These are phyloP conservation scores for Odonthalia washingtoniensis DNA, from an alignment of 31 red algal species.

Conservation along the genomic window DNA sequence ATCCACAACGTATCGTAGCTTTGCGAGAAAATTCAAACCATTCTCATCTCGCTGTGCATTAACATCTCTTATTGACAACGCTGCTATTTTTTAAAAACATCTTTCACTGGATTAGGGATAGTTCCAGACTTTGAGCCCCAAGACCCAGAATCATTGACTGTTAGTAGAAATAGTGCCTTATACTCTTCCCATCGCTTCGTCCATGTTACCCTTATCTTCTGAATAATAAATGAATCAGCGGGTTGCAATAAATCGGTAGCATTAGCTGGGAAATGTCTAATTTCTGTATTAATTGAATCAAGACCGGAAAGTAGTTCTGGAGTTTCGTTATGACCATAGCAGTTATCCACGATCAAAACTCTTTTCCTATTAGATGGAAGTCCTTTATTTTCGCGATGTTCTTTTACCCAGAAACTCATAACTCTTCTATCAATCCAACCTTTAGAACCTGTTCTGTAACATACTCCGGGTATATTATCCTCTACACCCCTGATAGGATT, in stretches of 20 bases:
- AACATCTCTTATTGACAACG: too few relatives aligned
- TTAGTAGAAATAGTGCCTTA: background rate
- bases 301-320: too few relatives aligned
- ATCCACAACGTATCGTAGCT: too few relatives aligned
- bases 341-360: too few relatives aligned
- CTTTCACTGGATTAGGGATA: conserved; percentile 47
- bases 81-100: conserved; percentile 20
- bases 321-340: too few relatives aligned
- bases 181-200: background rate
- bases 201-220: conserved; percentile 28
- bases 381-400: too few relatives aligned
- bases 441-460: conserved; percentile 46
- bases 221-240: conserved; percentile 56
- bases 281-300: too few relatives aligned
- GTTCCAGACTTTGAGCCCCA: conserved; percentile 15
- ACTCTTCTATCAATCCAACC: too few relatives aligned
- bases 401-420: conserved; percentile 18
- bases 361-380: too few relatives aligned
- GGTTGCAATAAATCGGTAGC: conserved; percentile 38
- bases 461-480: conserved; percentile 16
- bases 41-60: conserved; percentile 21
- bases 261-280: conserved; percentile 54
- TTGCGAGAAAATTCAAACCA: too few relatives aligned
- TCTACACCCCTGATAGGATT: conserved; percentile 46
- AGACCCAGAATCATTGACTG: too few relatives aligned